phyloP scores from a whole-genome alignment of 2,329 filamentous ascomycete species.

The Botrytis deweyae region DNA sequence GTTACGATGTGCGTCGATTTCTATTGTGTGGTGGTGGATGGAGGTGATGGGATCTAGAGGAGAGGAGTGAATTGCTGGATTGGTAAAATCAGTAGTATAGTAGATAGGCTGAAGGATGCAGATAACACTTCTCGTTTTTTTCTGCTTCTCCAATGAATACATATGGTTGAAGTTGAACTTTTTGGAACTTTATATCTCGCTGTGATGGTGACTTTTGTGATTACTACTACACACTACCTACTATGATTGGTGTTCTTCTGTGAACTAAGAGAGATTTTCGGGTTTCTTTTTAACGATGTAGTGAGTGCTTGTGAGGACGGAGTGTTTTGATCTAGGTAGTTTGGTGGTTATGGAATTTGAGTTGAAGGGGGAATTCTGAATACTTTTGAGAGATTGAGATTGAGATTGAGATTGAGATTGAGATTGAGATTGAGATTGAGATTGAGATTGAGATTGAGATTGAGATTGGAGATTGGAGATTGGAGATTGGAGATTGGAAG shows the following conservation, averaged over 20 bases:
- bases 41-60: background rate
- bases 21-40: background rate
- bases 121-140: background rate
- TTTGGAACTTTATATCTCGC: background rate
- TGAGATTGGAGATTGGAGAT: too few species aligned
- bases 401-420: too few species aligned
- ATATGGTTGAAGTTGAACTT: constrained; percentile 10
- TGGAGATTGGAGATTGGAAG: too few species aligned
- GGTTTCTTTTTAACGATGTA: background rate
- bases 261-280: background rate
- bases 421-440: too few species aligned
- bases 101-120: constrained; percentile 11
- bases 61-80: constrained; percentile 12
- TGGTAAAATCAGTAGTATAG: background rate
- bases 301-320: too few species aligned
- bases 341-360: background rate
- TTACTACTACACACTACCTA: background rate
- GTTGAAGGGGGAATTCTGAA: background rate
- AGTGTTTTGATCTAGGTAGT: too few species aligned
- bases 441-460: too few species aligned
- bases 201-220: background rate
- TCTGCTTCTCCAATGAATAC: constrained; percentile 6
- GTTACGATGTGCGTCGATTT: background rate
- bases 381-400: background rate
- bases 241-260: background rate